These are phyloP conservation scores for Candida orba DNA, from an alignment of 805 yeast genomes.

Conservation along the genomic window DNA sequence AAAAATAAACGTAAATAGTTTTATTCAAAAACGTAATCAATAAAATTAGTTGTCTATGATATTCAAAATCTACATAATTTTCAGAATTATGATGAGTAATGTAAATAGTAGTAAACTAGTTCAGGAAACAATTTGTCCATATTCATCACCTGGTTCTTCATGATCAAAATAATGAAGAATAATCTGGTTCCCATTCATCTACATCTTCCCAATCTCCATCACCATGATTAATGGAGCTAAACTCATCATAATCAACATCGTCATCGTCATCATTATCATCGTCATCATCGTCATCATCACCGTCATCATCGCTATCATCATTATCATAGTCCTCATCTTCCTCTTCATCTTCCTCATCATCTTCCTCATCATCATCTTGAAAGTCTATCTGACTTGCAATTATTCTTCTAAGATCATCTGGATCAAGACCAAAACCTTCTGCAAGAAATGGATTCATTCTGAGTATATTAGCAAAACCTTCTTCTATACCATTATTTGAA, in stretches of 20 bases:
- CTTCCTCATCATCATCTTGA: background rate
- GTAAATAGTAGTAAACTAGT: too few relatives aligned
- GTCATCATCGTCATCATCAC: conserved; percentile 1
- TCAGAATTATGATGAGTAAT: too few relatives aligned
- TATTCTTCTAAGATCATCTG: too few relatives aligned
- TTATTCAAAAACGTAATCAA: background rate
- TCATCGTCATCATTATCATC: background rate
- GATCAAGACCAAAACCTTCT: too few relatives aligned
- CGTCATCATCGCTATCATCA: background rate
- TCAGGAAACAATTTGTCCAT: too few relatives aligned
- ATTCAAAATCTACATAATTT: background rate
- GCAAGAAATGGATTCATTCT: too few relatives aligned
- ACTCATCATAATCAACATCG: background rate
- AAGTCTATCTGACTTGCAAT: background rate
- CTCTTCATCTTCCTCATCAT: conserved; percentile 1
- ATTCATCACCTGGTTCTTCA: background rate
- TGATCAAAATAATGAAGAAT: background rate
- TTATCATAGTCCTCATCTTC: background rate
- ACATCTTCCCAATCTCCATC: background rate
- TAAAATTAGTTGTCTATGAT: background rate
- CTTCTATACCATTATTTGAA: too few relatives aligned
- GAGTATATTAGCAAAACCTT: too few relatives aligned
- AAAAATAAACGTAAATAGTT: conserved; percentile 10
- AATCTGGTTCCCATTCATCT: background rate
- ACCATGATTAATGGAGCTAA: too few relatives aligned